A percentile compares a stretch with the other conserved stretches of the same genome.
Evolutionary conservation across 225 moss, liverwort and hornwort species (phyloP).

Genomic region (Bryoerythrophyllum caledonicum): DNA sequence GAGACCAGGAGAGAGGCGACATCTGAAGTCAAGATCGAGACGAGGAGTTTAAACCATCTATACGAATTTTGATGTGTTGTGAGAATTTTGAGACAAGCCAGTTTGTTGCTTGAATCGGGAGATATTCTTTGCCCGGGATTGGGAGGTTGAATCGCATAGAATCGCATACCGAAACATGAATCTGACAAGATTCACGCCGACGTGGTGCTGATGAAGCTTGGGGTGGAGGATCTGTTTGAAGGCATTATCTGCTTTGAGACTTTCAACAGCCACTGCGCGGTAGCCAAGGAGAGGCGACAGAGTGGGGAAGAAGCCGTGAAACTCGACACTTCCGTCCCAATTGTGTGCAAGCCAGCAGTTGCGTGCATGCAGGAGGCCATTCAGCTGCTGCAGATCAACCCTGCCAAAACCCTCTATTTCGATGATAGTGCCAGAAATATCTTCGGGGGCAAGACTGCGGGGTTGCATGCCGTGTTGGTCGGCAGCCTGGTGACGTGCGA

Average conservation of each 20-base stretch:
- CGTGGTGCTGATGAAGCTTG: slow-evolving; percentile 39
- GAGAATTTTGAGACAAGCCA: too few relatives aligned
- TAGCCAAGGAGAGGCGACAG: slow-evolving; percentile 24
- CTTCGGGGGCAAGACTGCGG: slow-evolving; percentile 43
- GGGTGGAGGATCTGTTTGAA: slow-evolving; percentile 59
- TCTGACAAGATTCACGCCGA: slow-evolving; percentile 56
- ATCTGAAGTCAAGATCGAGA: too few relatives aligned
- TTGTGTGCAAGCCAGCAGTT: slow-evolving; percentile 52
- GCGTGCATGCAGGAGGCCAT: slow-evolving; percentile 54
- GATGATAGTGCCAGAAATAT: slow-evolving; percentile 64
- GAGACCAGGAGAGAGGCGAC: too few relatives aligned
- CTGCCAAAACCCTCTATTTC: slow-evolving; percentile 50
- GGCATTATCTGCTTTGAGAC: slow-evolving; percentile 58
- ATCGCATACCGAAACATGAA: too few relatives aligned
- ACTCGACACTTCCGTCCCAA: slow-evolving; percentile 28
- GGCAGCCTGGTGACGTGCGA: slow-evolving; percentile 38
- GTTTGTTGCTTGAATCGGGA: too few relatives aligned
- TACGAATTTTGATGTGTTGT: too few relatives aligned
- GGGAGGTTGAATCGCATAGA: too few relatives aligned
- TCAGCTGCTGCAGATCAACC: slow-evolving; percentile 45
- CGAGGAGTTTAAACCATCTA: too few relatives aligned
- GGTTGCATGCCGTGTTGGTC: slow-evolving; percentile 54
- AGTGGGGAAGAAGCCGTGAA: slow-evolving; percentile 16
- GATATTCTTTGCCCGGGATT: too few relatives aligned
- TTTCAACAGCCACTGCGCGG: slow-evolving; percentile 45